phyloP scores from a whole-genome alignment of 73 alveolate species.

The Tetrahymena thermophila region DNA sequence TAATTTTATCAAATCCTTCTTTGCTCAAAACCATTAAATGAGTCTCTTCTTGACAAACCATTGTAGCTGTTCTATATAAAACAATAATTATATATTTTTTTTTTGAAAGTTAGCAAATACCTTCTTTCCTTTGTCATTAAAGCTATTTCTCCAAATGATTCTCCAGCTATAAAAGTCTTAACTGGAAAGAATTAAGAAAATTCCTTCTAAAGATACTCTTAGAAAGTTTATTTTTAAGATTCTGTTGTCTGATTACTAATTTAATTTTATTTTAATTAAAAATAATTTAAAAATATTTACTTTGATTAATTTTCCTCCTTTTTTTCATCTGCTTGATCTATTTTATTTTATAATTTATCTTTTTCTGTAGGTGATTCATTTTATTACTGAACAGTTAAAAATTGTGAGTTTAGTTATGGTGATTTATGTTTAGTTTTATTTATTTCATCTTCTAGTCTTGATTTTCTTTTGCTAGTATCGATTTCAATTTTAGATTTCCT shows the following conservation, averaged over 20 bases:
- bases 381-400: neutral
- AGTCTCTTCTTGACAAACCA: constrained; percentile 68
- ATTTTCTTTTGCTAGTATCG: neutral
- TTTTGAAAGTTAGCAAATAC: neutral
- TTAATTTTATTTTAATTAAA: too few species aligned
- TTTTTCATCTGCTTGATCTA: neutral
- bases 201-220: neutral
- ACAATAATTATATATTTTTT: too few species aligned
- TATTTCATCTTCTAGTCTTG: neutral
- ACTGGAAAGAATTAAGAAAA: constrained; percentile 13
- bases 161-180: constrained; percentile 69
- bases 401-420: neutral
- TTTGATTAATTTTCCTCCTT: neutral
- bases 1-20: constrained; percentile 59
- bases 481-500: neutral
- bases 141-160: constrained; percentile 92
- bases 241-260: neutral
- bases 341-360: neutral
- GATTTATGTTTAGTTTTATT: neutral
- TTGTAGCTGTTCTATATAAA: constrained; percentile 81
- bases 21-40: constrained; percentile 70
- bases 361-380: neutral
- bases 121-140: constrained; percentile 62
- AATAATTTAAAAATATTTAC: neutral
- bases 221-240: neutral